These are phyloP conservation scores for Pseudogymnoascus sp. DNA, from an alignment of 2,329 filamentous ascomycete genomes.

Conservation along the genomic window DNA sequence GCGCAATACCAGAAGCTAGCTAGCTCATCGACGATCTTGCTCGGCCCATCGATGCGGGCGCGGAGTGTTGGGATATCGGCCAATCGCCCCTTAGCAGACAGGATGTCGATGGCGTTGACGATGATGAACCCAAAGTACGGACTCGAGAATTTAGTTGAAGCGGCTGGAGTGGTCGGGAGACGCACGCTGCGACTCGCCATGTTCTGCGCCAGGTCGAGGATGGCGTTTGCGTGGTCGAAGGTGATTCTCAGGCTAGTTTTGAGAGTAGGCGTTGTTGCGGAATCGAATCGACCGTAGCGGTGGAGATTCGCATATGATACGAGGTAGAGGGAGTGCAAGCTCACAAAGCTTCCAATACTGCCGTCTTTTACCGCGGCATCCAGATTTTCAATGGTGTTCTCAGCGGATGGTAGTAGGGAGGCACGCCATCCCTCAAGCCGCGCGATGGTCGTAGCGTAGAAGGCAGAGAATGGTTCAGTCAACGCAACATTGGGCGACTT, in stretches of 20 bases:
- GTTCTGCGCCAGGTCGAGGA: conserved; percentile 40
- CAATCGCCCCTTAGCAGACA: conserved; percentile 50
- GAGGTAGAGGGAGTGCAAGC: conserved; percentile 59
- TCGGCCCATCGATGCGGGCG: conserved; percentile 43
- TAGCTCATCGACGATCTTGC: conserved; percentile 47
- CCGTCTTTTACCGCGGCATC: conserved; percentile 43
- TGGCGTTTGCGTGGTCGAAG: conserved; percentile 41
- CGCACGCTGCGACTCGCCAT: conserved; percentile 31
- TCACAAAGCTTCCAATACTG: conserved; percentile 50
- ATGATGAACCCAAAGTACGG: conserved; percentile 56
- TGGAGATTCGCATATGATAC: conserved; percentile 56
- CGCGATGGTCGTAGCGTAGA: conserved; percentile 42
- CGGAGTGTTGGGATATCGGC: conserved; percentile 43
- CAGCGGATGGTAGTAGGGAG: conserved; percentile 45
- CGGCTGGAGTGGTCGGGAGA: conserved; percentile 9
- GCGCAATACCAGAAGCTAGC: conserved; percentile 52
- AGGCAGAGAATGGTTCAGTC: conserved; percentile 30
- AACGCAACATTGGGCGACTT: conserved; percentile 32
- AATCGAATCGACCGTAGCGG: conserved; percentile 43
- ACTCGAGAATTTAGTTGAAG: conserved; percentile 35
- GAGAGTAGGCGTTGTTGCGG: conserved; percentile 34
- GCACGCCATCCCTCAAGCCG: conserved; percentile 50
- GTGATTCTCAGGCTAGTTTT: conserved; percentile 39
- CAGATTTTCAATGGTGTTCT: conserved; percentile 48
- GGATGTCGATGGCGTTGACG: conserved; percentile 55